Evolutionary conservation across 495 filamentous ascomycete species (phyloP), one percentile per base, ranked within the genome.

Genomic region (Parachaetomium inaequale): DNA sequence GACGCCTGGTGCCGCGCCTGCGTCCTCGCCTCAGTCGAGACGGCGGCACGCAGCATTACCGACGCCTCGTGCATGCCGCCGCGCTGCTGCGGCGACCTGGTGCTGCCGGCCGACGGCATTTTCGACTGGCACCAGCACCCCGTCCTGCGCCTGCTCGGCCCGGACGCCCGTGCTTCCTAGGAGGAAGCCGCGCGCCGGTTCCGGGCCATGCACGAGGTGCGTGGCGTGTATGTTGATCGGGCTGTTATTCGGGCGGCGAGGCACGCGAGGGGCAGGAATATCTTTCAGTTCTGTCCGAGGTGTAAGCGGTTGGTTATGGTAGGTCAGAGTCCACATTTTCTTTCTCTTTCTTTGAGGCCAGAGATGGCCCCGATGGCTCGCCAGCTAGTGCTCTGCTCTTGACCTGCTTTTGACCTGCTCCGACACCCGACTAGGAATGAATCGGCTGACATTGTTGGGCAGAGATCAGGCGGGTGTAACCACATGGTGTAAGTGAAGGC

Each of bases 211-310:
- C 4, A 5, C 15, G 34, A 40, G 8, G 26, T 11, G 1, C 50
- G 40, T 28, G n/a, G 12, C 17, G 15, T 23, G 19, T 17, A 31
- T 19, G 29, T 61, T 1, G 51, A 55, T 31, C 19, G 49, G 0
- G 28, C 29, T 23, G 14, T 61, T 3, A 23, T 61, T 3, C 38
- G 59, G 11, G 32, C 26, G 28, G 59, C 59, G 25, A 15, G 15
- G 38, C n/a, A 7, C 15, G 6, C 34, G 2, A 14, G n/a, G 10
- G n/a, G 19, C 0, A 5, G 7, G 10, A 25, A 29, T 1, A 1
- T 61, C 3, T 62, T 10, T 11, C 60, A 62, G 52, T 62, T 61
- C 14, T 62, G 60, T 29, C 43, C 28, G 29, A 7, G 32, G 2
- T 62, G 60, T n/a, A 17, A 50, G 2, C 31, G 52, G 7, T 14